A percentile compares a stretch with the other conserved stretches of the same genome.
Evolutionary conservation across 78 protist species (phyloP).

Genomic region (Dictyostelium discoideum): dicty_2.7 NC_007088.5:4287501-4288000

Average conservation of each 20-base stretch:
- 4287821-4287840: not conserved
- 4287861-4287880: too few relatives aligned
- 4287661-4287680: not conserved
- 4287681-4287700: not conserved
- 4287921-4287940: not conserved
- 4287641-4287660: not conserved
- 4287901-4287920: too few relatives aligned
- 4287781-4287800: not conserved
- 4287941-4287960: not conserved
- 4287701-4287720: not conserved
- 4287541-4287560: not conserved
- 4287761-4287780: not conserved
- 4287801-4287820: not conserved
- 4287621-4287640: constrained; percentile 1
- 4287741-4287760: not conserved
- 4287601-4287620: not conserved
- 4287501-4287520: not conserved
- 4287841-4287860: too few relatives aligned
- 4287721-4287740: not conserved
- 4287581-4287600: not conserved
- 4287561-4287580: not conserved
- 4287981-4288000: constrained; percentile 16
- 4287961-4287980: not conserved
- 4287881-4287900: too few relatives aligned
- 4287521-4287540: not conserved